These are phyloP conservation scores for Neurospora tetraspora DNA, from an alignment of 495 filamentous ascomycete genomes.

Conservation along the genomic window DNA sequence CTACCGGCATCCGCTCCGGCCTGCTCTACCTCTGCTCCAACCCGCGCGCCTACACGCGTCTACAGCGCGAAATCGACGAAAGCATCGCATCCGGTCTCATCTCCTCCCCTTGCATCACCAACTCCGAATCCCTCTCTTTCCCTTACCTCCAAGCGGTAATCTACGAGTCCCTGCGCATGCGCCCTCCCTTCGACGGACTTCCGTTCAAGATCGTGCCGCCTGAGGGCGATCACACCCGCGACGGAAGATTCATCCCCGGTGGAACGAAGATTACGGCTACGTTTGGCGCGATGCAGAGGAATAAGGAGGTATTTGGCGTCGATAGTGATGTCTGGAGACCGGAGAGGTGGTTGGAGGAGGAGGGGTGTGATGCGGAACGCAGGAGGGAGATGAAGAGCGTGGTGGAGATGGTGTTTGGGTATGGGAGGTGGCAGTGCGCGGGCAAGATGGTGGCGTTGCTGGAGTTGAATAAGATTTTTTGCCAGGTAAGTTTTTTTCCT, in stretches of 20 bases:
- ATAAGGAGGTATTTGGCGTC: slow-evolving; percentile 35
- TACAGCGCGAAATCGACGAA: slow-evolving; percentile 48
- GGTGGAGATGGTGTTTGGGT: slow-evolving; percentile 31
- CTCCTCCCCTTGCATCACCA: slow-evolving; percentile 20
- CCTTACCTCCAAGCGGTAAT: slow-evolving; percentile 41
- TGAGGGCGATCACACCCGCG: slow-evolving; percentile 38
- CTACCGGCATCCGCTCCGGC: slow-evolving; percentile 47
- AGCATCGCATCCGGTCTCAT: slow-evolving; percentile 24
- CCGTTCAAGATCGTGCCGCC: slow-evolving; percentile 36
- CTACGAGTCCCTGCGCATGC: slow-evolving; percentile 40
- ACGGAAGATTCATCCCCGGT: slow-evolving; percentile 40
- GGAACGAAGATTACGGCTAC: slow-evolving; percentile 44
- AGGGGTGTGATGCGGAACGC: slow-evolving; percentile 10
- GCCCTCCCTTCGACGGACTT: slow-evolving; percentile 24
- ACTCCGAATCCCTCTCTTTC: slow-evolving; percentile 29
- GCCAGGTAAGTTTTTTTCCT: slow-evolving; percentile 35
- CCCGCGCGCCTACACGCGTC: slow-evolving; percentile 34
- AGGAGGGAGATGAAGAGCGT: slow-evolving; percentile 28
- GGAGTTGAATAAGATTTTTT: slow-evolving; percentile 47
- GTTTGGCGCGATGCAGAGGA: slow-evolving; percentile 21
- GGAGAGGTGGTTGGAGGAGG: slow-evolving; percentile 44
- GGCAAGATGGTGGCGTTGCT: slow-evolving; percentile 35
- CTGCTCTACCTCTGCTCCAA: slow-evolving; percentile 43
- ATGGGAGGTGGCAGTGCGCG: slow-evolving; percentile 34
- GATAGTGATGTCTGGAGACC: slow-evolving; percentile 43